Conservation (phyloP, 805 yeast species). For the Schizosaccharomyces pombe region DNA sequence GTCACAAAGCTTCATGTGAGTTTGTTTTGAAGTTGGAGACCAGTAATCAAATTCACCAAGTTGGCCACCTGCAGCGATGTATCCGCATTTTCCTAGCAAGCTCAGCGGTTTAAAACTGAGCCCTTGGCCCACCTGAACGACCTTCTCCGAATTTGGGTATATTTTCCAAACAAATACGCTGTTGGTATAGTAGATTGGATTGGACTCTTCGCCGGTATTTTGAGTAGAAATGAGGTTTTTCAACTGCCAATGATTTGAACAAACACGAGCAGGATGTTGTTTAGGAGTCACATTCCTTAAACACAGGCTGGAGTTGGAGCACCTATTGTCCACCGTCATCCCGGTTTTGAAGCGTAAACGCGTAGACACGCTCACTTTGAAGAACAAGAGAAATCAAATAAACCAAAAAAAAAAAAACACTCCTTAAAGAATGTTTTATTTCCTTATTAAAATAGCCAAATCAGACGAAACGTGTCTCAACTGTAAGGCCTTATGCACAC, state of each 20-base stretch:
- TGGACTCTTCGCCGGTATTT: background rate
- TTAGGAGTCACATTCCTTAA: background rate
- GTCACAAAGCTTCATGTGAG: background rate
- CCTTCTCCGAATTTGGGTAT: background rate
- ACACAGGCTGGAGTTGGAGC: background rate
- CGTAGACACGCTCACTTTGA: background rate
- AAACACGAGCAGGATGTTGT: background rate
- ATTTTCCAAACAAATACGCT: background rate
- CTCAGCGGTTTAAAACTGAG: background rate
- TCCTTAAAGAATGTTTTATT: too few relatives aligned
- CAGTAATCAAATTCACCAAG: background rate
- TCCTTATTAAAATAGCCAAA: too few relatives aligned
- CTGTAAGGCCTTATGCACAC: too few relatives aligned
- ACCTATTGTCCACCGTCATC: background rate
- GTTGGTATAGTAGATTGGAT: background rate
- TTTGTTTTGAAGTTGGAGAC: background rate
- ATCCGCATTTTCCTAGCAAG: background rate
- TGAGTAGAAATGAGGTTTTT: background rate
- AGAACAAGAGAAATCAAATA: background rate
- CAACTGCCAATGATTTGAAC: background rate
- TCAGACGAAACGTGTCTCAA: too few relatives aligned
- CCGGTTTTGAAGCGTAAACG: background rate
- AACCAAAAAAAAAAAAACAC: too few relatives aligned
- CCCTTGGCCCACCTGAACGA: background rate
- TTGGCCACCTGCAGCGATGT: background rate